Conservation (phyloP, 306 rosid genomes). For the Potentilla sterilis region DNA sequence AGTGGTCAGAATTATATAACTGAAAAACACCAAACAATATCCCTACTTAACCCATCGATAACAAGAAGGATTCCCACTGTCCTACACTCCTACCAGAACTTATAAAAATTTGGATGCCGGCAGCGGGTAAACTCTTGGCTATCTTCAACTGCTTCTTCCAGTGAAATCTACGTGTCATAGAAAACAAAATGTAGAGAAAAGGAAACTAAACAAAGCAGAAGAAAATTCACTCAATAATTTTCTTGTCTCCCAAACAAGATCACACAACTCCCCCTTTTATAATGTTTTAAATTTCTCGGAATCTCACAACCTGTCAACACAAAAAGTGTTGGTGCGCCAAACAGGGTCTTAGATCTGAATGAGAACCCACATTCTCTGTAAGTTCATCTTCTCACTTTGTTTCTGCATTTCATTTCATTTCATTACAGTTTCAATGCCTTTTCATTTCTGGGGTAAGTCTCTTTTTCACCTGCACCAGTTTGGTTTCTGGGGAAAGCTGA, state of each 20-base stretch:
- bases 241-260: conserved; percentile 36
- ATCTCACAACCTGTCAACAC: conserved; percentile 3
- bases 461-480: too few relatives aligned
- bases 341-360: conserved; percentile 45
- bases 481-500: conserved; percentile 2
- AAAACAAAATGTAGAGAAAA: too few relatives aligned
- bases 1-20: too few relatives aligned
- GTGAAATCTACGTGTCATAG: too few relatives aligned
- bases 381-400: conserved; percentile 16
- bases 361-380: conserved; percentile 28
- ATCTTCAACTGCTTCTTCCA: too few relatives aligned
- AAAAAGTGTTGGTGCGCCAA: conserved; percentile 25
- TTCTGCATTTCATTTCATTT: conserved; percentile 21
- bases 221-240: conserved; percentile 21
- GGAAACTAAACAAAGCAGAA: neutral
- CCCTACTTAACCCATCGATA: too few relatives aligned
- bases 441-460: neutral
- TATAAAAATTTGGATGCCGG: too few relatives aligned
- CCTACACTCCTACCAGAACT: too few relatives aligned
- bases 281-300: neutral
- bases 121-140: too few relatives aligned
- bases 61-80: too few relatives aligned
- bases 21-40: too few relatives aligned
- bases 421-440: neutral
- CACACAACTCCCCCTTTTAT: neutral